These are phyloP conservation scores for Lycium ferocissimum DNA, from an alignment of 257 asterid species.

Conservation along the genomic window DNA sequence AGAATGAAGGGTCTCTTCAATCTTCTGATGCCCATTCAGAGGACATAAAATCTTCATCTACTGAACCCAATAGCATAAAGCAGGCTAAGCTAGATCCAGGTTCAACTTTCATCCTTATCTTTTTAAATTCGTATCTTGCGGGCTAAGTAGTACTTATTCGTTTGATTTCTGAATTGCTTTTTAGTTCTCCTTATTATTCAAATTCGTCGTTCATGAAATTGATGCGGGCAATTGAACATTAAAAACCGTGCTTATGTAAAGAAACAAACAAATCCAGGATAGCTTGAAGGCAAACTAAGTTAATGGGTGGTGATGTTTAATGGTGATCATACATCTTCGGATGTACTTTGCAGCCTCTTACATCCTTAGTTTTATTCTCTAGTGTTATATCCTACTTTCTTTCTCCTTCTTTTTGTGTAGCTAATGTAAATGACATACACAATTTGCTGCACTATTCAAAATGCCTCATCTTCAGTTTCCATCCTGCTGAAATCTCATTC, in stretches of 20 bases:
- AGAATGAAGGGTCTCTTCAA: constrained; percentile 23
- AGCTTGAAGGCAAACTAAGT: constrained; percentile 8
- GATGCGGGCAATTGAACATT: not conserved
- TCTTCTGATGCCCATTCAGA: constrained; percentile 26
- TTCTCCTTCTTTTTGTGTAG: not conserved
- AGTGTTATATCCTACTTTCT: not conserved
- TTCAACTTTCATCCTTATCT: constrained; percentile 7
- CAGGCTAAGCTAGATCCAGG: constrained; percentile 23
- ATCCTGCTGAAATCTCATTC: constrained; percentile 3
- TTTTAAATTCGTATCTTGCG: not conserved
- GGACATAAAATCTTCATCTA: constrained; percentile 44
- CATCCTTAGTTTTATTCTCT: not conserved
- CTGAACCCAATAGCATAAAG: constrained; percentile 29
- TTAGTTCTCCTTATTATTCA: not conserved
- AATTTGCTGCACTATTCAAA: constrained; percentile 12
- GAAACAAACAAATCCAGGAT: not conserved
- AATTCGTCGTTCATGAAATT: not conserved
- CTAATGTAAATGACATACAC: constrained; percentile 12
- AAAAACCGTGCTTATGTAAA: not conserved
- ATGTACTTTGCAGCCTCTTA: not conserved
- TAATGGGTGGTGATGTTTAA: not conserved
- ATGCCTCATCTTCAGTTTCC: not conserved
- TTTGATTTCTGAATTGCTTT: not conserved
- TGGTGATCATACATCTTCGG: not conserved
- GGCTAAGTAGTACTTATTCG: too few relatives aligned